Evolutionary conservation across 768 basidiomycete genomes (phyloP), one percentile per base, ranked within the genome.

Genomic region (Leccinum variicolor): DNA sequence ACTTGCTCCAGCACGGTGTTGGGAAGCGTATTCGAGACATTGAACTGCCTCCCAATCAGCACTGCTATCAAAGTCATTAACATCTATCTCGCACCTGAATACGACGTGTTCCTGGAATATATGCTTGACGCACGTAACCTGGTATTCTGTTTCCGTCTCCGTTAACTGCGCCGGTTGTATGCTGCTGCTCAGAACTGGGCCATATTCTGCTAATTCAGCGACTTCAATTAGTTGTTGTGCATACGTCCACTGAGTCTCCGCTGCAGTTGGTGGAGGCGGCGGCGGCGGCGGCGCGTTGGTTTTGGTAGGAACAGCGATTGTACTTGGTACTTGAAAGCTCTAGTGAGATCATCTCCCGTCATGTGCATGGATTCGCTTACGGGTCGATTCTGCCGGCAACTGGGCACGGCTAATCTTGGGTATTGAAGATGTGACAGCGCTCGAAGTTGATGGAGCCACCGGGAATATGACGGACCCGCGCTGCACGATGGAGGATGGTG

Each of bases 401-500:
- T 98, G 96, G 54, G 85, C 86, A 52, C 94, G 88, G 77, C 93
- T 97, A 74, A 99, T 87, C 74, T 95, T 97, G 48, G 96, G 96
- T 59, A 99, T 84, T 14, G 86, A 80, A 1, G 90, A 84, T 7
- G 84, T 77, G 69, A 98, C 94, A 99, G 26, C 95, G 87, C 72
- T 92, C 93, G 68, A 98, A 99, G 75, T 98, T 99, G 70, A 99
- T 84, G 50, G 94, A 92, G 2, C 97, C 97, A 14, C 97, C 97
- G 4, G 94, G 94, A 65, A 97, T 90, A 69, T 96, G 91, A 58
- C 80, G 80, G 3, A 65, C 70, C 11, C 58, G 60, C 51, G 84
- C 80, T 23, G 84, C 84, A 52, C 84, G 84, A 59, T 85, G 85
- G 43, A 90, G 81, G 58, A 87, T 82, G 53, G 82, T 83, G 54